Conservation (phyloP, 257 asterid species). For the Solanum virginianum region DNA sequence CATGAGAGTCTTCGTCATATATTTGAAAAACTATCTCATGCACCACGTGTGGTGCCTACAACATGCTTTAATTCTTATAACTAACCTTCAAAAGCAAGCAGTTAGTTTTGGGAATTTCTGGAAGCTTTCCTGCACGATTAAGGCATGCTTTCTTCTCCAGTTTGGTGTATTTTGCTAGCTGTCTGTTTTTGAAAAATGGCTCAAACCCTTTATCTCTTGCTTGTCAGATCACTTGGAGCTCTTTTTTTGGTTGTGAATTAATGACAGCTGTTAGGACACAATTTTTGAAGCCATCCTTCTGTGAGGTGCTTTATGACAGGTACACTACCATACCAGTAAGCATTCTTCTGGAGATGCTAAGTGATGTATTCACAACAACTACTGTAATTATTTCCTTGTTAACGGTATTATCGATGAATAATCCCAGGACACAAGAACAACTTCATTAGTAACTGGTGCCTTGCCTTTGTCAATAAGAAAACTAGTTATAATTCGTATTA, state of each 20-base stretch:
- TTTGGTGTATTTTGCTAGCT: not conserved
- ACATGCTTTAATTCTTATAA: not conserved
- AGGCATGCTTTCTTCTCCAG: not conserved
- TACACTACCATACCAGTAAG: not conserved
- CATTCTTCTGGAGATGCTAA: not conserved
- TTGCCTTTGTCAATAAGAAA: not conserved
- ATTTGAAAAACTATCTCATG: constrained; percentile 35
- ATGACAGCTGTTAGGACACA: not conserved
- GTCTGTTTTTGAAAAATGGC: not conserved
- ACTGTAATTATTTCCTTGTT: not conserved
- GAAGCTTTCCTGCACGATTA: not conserved
- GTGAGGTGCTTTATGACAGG: not conserved
- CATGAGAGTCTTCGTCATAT: constrained; percentile 2
- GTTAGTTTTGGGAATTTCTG: not conserved
- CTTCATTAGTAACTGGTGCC: not conserved
- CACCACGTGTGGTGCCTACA: constrained; percentile 15
- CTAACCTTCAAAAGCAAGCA: constrained; percentile 13
- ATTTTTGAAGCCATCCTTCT: not conserved
- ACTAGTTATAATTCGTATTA: not conserved
- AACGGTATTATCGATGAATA: not conserved
- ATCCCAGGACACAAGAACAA: not conserved
- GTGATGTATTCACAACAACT: not conserved
- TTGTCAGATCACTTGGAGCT: not conserved
- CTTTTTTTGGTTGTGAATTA: not conserved
- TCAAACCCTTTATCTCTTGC: not conserved